Base-by-base conservation (phyloP, 2,329 filamentous ascomycete species). In the Huntiella omanensis region DNA sequence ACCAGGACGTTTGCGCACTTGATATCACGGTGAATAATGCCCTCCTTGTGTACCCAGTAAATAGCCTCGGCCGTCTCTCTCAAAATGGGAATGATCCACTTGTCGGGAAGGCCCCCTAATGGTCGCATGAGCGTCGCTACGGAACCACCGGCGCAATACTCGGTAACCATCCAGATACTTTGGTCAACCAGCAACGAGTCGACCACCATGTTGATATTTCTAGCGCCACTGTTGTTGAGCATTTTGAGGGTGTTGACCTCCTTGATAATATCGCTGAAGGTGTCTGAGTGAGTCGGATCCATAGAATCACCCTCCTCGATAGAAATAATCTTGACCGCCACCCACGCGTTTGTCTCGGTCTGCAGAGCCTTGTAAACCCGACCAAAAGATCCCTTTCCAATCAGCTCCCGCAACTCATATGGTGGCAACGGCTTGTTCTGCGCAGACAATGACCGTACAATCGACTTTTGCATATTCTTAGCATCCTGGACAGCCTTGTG, bases 241-340 rank as follows among this genome's bases (percentile, higher is more conserved):
- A 74, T 66, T 50, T 71, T 70, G 16, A 81, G 60, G n/a, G 76
- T 62, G 47, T 62, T 64, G 45, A 70, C 62, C 53, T 70, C 65
- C 50, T 67, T 67, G 17, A 68, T 56, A 46, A 70, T 68, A 50
- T 73, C 69, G 46, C 66, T 65, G 50, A 67, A 70, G 3, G 68
- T 65, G 52, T 68, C 63, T 28, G 67, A 64, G 12, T 66, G 58
- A 46, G 72, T 71, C 1, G 72, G 71, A 53, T 77, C 69, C 22
- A 73, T 61, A 4, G 65, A 71, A 57, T 84, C 80, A 49, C 71
- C 70, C 54, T 78, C 77, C 55, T 85, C 80, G 36, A 84, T 78
- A 57, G 83, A 77, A 55, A 83, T 80, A 52, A 83, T 83, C 60
- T 85, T 83, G 52, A 82, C 70, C 4, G 78, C 77, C 10, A 81